Evolutionary conservation across 345 rosid species (phyloP).

Genomic region (Punica granatum): DNA sequence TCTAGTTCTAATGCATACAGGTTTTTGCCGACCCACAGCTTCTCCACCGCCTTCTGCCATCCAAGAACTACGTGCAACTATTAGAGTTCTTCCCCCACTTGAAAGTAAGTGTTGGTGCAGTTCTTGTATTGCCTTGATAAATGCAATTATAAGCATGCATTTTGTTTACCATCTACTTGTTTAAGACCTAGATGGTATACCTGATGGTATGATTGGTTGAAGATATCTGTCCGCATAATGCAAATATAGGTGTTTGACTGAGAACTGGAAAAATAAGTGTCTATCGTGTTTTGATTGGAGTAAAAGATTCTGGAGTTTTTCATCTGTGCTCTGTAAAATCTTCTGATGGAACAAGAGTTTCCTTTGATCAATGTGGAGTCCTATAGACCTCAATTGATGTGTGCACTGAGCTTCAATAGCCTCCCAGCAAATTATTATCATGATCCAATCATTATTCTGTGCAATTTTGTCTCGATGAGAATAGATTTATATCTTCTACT

Average conservation of each 20-base stretch:
- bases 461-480: neutral
- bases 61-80: constrained; percentile 83
- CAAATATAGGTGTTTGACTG: no score
- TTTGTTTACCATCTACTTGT: no score
- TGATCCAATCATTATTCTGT: neutral
- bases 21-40: constrained; percentile 95
- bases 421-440: neutral
- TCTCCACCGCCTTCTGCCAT: constrained; percentile 95
- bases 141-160: neutral
- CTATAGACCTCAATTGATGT: neutral
- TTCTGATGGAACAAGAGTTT: no score
- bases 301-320: neutral
- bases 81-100: constrained; percentile 80
- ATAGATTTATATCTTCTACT: neutral
- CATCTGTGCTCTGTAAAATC: neutral
- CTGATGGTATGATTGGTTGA: neutral
- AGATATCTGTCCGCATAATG: no score
- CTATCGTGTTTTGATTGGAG: neutral
- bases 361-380: neutral
- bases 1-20: constrained; percentile 98
- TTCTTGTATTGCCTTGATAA: neutral
- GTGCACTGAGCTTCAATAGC: neutral
- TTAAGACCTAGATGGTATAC: neutral
- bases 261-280: neutral
- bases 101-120: constrained; percentile 52